phyloP scores from a whole-genome alignment of 495 filamentous ascomycete genomes.

The Thozetella sp. region DNA sequence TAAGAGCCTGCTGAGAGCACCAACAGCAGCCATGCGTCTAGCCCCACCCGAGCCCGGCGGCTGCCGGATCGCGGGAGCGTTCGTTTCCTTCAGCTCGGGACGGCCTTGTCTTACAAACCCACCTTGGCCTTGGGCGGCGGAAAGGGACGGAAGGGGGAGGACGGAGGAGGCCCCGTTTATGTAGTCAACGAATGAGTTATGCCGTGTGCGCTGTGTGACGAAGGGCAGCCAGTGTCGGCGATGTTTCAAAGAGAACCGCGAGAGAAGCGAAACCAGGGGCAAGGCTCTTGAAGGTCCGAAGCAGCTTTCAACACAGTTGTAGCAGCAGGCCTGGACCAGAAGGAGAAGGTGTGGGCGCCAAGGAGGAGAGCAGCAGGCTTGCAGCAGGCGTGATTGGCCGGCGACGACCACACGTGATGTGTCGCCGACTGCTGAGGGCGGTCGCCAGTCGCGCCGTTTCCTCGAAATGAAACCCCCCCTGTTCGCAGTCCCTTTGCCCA shows the following conservation, averaged over 20 bases:
- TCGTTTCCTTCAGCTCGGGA: too few species aligned
- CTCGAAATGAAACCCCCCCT: neutral
- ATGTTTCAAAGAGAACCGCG: neutral
- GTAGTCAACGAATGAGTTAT: neutral
- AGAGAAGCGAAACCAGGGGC: neutral
- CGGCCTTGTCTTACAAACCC: too few species aligned
- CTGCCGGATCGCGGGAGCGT: too few species aligned
- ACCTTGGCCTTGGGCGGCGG: too few species aligned
- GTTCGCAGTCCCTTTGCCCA: neutral
- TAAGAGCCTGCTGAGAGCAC: too few species aligned
- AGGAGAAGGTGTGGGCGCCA: too few species aligned
- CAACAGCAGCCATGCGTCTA: too few species aligned
- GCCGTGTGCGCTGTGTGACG: too few species aligned
- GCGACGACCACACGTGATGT: constrained; percentile 1
- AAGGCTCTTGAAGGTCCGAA: neutral
- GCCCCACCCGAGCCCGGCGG: too few species aligned
- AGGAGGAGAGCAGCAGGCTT: too few species aligned
- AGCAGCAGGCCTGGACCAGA: too few species aligned
- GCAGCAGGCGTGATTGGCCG: constrained; percentile 3
- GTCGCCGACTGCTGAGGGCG: neutral
- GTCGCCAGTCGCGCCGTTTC: constrained; percentile 1
- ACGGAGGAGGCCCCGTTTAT: neutral
- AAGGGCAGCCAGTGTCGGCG: neutral
- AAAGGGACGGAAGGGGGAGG: too few species aligned
- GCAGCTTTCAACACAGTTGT: neutral